These are phyloP conservation scores for Lycium barbarum DNA, from an alignment of 257 asterid genomes.

Conservation along the genomic window DNA sequence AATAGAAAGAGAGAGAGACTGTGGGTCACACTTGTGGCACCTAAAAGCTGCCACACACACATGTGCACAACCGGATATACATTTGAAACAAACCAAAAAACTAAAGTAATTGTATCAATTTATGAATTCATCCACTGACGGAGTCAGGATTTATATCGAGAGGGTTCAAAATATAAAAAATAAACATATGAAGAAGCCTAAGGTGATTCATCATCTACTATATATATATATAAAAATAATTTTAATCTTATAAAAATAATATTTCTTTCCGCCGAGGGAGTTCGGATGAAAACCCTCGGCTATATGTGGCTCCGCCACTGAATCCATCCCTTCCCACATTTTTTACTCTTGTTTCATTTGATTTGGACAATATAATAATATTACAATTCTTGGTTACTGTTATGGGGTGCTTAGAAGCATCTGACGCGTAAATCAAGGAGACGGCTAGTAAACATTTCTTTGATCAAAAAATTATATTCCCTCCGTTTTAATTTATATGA, in stretches of 20 bases:
- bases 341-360: neutral
- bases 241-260: too few relatives aligned
- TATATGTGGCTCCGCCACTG: too few relatives aligned
- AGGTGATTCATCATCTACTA: too few relatives aligned
- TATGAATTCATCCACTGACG: neutral
- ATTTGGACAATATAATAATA: neutral
- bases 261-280: too few relatives aligned
- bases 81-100: slow-evolving; percentile 8
- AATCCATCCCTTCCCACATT: neutral
- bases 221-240: too few relatives aligned
- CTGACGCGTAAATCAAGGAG: neutral
- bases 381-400: neutral
- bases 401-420: neutral
- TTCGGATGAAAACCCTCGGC: too few relatives aligned
- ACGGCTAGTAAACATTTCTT: neutral
- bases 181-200: too few relatives aligned
- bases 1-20: too few relatives aligned
- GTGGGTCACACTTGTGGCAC: neutral
- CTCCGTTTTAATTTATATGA: too few relatives aligned
- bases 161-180: too few relatives aligned
- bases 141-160: too few relatives aligned
- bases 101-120: neutral
- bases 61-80: neutral
- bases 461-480: too few relatives aligned
- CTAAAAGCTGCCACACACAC: neutral